Evolutionary conservation across 768 basidiomycete species (phyloP).

Genomic region (Leccinum pellstonianum): DNA sequence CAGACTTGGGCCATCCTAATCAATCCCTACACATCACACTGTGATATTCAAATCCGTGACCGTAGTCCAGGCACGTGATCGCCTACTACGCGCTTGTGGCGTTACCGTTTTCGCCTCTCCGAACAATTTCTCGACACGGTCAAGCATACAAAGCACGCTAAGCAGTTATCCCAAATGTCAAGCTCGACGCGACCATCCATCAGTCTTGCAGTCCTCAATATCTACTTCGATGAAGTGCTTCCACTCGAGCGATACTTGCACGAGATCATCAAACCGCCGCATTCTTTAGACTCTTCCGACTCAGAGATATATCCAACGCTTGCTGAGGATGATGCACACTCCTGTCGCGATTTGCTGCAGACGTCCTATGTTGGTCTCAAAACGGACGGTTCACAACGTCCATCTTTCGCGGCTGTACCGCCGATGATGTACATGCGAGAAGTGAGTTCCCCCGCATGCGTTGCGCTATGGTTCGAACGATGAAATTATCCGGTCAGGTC

Average conservation of each 20-base stretch:
- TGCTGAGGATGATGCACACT: constrained; percentile 22
- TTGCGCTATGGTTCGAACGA: not conserved
- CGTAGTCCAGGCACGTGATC: not conserved
- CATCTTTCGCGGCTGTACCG: constrained; percentile 31
- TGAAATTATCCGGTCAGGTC: constrained; percentile 39
- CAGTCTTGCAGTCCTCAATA: constrained; percentile 37
- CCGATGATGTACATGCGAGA: constrained; percentile 55
- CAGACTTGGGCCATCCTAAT: too few relatives aligned
- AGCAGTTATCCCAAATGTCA: not conserved
- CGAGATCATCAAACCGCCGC: constrained; percentile 31
- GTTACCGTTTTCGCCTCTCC: not conserved
- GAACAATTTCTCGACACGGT: not conserved
- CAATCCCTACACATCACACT: too few relatives aligned
- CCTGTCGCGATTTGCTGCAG: constrained; percentile 41
- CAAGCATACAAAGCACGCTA: not conserved
- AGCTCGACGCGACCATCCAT: constrained; percentile 7
- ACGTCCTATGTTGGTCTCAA: constrained; percentile 47
- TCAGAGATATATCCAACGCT: constrained; percentile 5
- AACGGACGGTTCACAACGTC: constrained; percentile 18
- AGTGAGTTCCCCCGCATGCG: constrained; percentile 33
- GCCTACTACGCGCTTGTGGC: not conserved
- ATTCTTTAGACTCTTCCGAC: constrained; percentile 14
- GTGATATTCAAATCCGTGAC: too few relatives aligned
- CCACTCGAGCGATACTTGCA: constrained; percentile 40
- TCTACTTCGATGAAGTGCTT: constrained; percentile 45